These are phyloP conservation scores for Trichoderma sp. DNA, from an alignment of 2,329 filamentous ascomycete species.

Conservation along the genomic window DNA sequence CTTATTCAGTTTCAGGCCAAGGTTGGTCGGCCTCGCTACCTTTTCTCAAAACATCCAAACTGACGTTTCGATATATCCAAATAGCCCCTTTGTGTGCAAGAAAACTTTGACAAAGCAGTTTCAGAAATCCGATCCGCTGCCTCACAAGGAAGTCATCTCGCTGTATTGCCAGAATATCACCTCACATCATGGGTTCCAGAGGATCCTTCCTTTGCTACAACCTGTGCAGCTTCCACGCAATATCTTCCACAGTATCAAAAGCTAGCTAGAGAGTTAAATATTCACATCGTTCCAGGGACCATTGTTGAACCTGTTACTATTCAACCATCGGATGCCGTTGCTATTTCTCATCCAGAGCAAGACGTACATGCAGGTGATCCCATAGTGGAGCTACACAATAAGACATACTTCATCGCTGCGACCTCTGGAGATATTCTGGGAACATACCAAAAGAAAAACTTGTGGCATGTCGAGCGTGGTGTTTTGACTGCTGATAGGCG, in stretches of 20 bases:
- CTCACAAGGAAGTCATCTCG: background rate
- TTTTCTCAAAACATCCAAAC: background rate
- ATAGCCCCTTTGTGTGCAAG: background rate
- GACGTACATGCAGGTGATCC: background rate
- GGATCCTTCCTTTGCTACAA: background rate
- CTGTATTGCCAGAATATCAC: constrained; percentile 5
- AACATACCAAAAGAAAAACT: constrained; percentile 6
- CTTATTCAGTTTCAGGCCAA: constrained; percentile 1
- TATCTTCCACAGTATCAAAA: background rate
- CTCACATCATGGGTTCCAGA: constrained; percentile 11
- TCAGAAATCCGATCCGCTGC: constrained; percentile 7
- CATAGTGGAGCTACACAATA: background rate
- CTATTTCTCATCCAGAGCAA: background rate
- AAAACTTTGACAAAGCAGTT: background rate
- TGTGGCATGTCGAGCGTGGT: constrained; percentile 2
- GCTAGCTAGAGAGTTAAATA: background rate
- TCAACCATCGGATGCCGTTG: background rate
- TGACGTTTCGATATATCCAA: background rate
- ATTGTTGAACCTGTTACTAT: constrained; percentile 1
- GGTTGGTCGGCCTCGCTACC: background rate
- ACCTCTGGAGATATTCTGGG: background rate
- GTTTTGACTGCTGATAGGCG: background rate
- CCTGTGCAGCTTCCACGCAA: background rate
- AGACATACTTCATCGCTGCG: constrained; percentile 1
- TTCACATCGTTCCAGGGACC: constrained; percentile 2